Percentiles rank a stretch among this genome's conserved stretches.
phyloP scores from a whole-genome alignment of 108 stramenopile species.

The Skeletonema potamos region DNA sequence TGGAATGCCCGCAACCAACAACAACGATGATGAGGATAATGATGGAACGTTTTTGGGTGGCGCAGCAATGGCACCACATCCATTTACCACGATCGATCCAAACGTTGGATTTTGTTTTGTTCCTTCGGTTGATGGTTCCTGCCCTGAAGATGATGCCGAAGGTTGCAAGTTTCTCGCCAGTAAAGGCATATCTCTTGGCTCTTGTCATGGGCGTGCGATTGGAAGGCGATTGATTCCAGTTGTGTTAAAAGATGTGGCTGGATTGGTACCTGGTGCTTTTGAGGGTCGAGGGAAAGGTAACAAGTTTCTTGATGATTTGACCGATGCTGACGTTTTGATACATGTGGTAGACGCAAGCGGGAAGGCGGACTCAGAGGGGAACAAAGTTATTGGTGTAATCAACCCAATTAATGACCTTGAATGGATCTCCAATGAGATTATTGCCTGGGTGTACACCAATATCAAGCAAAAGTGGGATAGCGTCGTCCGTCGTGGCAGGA shows the following conservation, averaged over 20 bases:
- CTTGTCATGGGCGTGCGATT: slow-evolving; percentile 75
- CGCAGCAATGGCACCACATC: slow-evolving; percentile 91
- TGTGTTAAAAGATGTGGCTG: slow-evolving; percentile 88
- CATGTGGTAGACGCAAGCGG: slow-evolving; percentile 84
- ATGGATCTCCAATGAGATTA: slow-evolving; percentile 66
- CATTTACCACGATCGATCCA: slow-evolving; percentile 95
- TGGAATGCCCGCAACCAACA: slow-evolving; percentile 21
- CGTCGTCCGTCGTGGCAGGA: slow-evolving; percentile 58
- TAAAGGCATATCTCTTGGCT: slow-evolving; percentile 40
- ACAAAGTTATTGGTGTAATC: slow-evolving; percentile 33
- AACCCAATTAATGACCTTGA: slow-evolving; percentile 74
- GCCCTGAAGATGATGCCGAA: slow-evolving; percentile 66
- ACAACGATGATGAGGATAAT: slow-evolving; percentile 1
- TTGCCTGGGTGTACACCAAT: slow-evolving; percentile 63
- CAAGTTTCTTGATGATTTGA: slow-evolving; percentile 86
- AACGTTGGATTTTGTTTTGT: slow-evolving; percentile 83
- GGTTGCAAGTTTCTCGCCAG: background rate
- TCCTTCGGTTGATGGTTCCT: slow-evolving; percentile 60
- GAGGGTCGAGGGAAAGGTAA: slow-evolving; percentile 85
- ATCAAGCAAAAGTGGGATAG: slow-evolving; percentile 79
- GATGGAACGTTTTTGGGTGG: slow-evolving; percentile 51
- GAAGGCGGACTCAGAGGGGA: slow-evolving; percentile 75
- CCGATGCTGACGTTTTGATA: slow-evolving; percentile 88
- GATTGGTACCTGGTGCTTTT: slow-evolving; percentile 90
- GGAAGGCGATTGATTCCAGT: slow-evolving; percentile 82